Conservation (phyloP, 805 yeast species). For the Wickerhamomyces silvicola region DNA sequence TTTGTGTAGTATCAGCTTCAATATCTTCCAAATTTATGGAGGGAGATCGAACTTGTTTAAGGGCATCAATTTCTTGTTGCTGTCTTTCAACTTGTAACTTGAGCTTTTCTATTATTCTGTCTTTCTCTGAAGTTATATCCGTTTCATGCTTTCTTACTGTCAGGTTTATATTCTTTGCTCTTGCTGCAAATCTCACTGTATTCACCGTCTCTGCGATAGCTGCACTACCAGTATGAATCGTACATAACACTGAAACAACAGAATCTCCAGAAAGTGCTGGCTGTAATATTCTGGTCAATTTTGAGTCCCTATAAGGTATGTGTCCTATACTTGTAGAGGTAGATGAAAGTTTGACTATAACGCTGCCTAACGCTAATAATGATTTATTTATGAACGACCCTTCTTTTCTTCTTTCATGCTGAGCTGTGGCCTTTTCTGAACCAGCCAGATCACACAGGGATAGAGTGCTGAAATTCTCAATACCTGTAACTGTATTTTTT, state of each 20-base stretch:
- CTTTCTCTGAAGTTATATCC: conserved; percentile 34
- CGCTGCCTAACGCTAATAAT: conserved; percentile 81
- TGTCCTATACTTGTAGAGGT: conserved; percentile 43
- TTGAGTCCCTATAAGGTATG: conserved; percentile 90
- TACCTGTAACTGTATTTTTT: conserved; percentile 33
- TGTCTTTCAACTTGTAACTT: conserved; percentile 56
- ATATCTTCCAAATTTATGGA: conserved; percentile 5
- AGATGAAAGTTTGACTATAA: conserved; percentile 64
- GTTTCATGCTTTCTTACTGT: conserved; percentile 50
- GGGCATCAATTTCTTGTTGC: conserved; percentile 40
- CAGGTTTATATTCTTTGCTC: conserved; percentile 82
- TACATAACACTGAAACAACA: conserved; percentile 78
- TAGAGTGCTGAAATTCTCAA: conserved; percentile 48
- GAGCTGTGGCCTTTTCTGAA: conserved; percentile 73
- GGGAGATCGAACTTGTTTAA: conserved; percentile 19
- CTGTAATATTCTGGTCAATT: conserved; percentile 81
- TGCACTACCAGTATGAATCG: conserved; percentile 61
- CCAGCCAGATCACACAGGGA: conserved; percentile 96
- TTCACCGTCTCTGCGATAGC: conserved; percentile 74
- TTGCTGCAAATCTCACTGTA: conserved; percentile 85
- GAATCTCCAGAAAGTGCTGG: conserved; percentile 89
- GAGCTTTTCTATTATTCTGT: conserved; percentile 49
- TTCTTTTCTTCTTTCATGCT: conserved; percentile 77
- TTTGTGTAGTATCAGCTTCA: conserved; percentile 1
- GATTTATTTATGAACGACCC: conserved; percentile 93